Evolutionary conservation across 352 stramenopile species (phyloP).

Genomic region (Phytophthora multivora): DNA sequence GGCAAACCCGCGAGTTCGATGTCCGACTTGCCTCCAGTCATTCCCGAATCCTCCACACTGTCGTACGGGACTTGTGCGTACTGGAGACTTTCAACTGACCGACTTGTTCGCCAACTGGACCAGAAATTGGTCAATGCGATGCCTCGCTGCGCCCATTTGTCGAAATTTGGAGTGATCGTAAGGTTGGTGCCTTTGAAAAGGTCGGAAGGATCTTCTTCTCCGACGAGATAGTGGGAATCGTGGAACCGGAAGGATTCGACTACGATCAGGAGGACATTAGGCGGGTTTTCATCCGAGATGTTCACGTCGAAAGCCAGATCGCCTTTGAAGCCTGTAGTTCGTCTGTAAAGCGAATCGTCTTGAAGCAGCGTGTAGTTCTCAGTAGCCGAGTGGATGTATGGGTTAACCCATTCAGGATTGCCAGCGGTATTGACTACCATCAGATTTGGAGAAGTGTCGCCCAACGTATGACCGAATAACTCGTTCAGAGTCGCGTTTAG

Average conservation of each 20-base stretch:
- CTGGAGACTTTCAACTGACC: constrained; percentile 50
- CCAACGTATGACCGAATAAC: constrained; percentile 8
- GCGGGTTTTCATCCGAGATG: constrained; percentile 32
- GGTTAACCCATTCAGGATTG: background rate
- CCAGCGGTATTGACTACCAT: background rate
- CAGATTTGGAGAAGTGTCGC: constrained; percentile 7
- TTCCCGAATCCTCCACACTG: constrained; percentile 32
- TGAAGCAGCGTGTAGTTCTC: constrained; percentile 45
- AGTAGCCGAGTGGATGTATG: constrained; percentile 40
- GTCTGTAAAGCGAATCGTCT: constrained; percentile 40
- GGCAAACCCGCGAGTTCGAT: constrained; percentile 42
- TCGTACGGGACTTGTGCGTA: constrained; percentile 54
- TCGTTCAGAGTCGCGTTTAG: constrained; percentile 29
- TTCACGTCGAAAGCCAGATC: constrained; percentile 46
- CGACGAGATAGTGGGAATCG: constrained; percentile 56
- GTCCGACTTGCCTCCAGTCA: constrained; percentile 19
- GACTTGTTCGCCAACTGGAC: constrained; percentile 59
- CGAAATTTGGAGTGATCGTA: constrained; percentile 50
- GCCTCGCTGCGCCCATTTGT: constrained; percentile 49
- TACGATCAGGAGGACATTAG: constrained; percentile 52
- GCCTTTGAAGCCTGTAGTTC: constrained; percentile 45
- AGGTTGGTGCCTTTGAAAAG: constrained; percentile 26
- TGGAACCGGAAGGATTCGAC: constrained; percentile 61
- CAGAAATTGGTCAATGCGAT: constrained; percentile 58
- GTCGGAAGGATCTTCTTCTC: constrained; percentile 41